Evolutionary conservation across 768 basidiomycete genomes (phyloP), one percentile per base, ranked within the genome.

Genomic region (Rhodotorula diobovata): DNA sequence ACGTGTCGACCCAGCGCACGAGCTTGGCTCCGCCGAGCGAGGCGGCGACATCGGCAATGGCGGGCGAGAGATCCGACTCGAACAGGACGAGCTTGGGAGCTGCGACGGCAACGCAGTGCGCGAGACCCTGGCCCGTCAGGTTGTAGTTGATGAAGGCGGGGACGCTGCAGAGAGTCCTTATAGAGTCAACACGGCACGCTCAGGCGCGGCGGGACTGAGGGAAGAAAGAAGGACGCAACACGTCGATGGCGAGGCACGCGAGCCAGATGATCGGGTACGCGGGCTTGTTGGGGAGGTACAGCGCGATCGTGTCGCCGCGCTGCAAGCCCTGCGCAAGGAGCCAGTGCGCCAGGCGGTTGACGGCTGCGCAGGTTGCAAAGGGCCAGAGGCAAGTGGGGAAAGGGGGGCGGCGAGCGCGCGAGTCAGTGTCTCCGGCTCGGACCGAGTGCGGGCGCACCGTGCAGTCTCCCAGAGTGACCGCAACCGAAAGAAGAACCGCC

Each of bases 71-170:
- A 54, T 70, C 65, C 2, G 69, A 46, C 32, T 76, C 75, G 63
- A 45, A 76, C 37, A 76, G n/a, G 55, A 76, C 48, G n/a, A 68
- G 51, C 28, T 58, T 61, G 25, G 71, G 58, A 7, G n/a, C 34
- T 9, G 65, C 65, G 48, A 70, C 59, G 14, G 35, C 21, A 68
- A 73, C 58, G 68, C 75, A 76, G 63, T 76, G 75, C n/a, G 46
- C 18, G 34, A 76, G 66, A 4, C 57, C 66, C 1, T 63, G 30
- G 23, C 54, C 67, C n/a, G 66, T 66, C 28, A 76, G 65, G 50
- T 67, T 73, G 68, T 50, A 67, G 60, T 76, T 76, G 71, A 76
- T 67, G 66, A 73, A 71, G 12, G 75, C 71, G 25, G 75, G 75
- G 37, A 73, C n/a, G 59, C 66, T 70, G 61, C 23, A 34, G 11